Base-by-base conservation (phyloP, 2,329 filamentous ascomycete species). In the Microascus cirrosus region DNA sequence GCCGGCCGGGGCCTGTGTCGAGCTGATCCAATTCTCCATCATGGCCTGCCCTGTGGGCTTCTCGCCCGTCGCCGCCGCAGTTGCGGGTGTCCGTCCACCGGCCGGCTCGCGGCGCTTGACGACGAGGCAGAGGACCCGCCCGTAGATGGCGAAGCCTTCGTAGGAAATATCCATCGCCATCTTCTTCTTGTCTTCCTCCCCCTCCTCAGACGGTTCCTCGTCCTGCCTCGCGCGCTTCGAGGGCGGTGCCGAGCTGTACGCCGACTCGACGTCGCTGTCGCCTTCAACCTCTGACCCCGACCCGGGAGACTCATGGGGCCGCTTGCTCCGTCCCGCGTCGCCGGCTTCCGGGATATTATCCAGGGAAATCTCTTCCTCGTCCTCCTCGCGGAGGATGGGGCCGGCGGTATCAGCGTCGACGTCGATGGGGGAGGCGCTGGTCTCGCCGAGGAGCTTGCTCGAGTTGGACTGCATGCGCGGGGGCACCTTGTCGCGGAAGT, bases 81-180 rank as follows among this genome's bases (percentile, higher is more conserved):
- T 65, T 56, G 69, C 66, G 56, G 65, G 66, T 5, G 45, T 28
- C 55, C 69, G 62, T 42, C 60, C 66, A 52, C 62, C 65, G 54
- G 63, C 65, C 59, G 65, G 79, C 62, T 85, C 86, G 61, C 87
- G 85, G 68, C 87, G 89, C 70, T 84, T 86, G 66, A 99, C 86
- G 10, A 99, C 87, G 59, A 99, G 78, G 71, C 92, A 97, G 28
- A 99, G 77, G 53, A 96, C 90, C 64, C 90, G 87, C 12, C 94
- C 91, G 73, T 96, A 95, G 67, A 99, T 96, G 65, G 87, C 89
- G 73, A 97, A 97, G 10, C 94, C 93, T 66, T 97, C 91, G 72
- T 97, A 99, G 15, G 85, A 86, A 28, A 93, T 94, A 61, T 87
- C 86, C 75, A 96, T 82, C 22, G 81, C 83, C 64, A 95, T 74